Evolutionary conservation across 148 eudicot species (phyloP), one percentile per base, ranked within the genome.

Genomic region (Hydrangea macrophylla): DNA sequence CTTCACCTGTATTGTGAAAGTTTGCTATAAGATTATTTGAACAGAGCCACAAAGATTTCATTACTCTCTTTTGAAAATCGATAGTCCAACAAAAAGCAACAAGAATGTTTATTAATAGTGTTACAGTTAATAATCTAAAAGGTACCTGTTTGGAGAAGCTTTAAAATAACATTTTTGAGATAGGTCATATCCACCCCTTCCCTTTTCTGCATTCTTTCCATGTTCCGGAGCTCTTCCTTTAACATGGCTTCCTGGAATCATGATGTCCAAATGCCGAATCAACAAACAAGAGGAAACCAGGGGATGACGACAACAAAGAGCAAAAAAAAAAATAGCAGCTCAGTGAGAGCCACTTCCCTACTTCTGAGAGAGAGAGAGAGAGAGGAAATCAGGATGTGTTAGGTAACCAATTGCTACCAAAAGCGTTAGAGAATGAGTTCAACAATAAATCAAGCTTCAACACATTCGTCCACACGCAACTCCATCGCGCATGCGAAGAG

Each of bases 141-240:
- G 17, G 55, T 85, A 95, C 99, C 99, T 74, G 99, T 95, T 79
- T 95, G 88, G 69, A 95, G 96, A 75, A 95, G 96, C 85, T 95
- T 95, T 77, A 95, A 74, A 54, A 95, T 83, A 36, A 95, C 94
- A 56, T 95, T 95, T 76, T 95, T 95, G 17, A 95, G 92, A 79
- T 95, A 95, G 44, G 99, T 95, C 96, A 95, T 73, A 80, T 95
- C 99, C 56, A 95, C 97, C 65, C 99, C 96, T 81, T 89, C 97
- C 82, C 99, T 87, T 76, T 85, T 95, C 62, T 82, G 84, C 71
- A 72, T 73, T 83, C 99, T 87, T 69, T 95, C 97, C 93, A 89
- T 87, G 80, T 78, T 91, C 51, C 99, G 80, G 55, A 95, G 83
- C 81, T 95, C 97, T 78, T 91, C 99, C 79, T 95, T 95, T 73